Conservation (phyloP, 305 asterid genomes). For the Petunia hybrid region DNA sequence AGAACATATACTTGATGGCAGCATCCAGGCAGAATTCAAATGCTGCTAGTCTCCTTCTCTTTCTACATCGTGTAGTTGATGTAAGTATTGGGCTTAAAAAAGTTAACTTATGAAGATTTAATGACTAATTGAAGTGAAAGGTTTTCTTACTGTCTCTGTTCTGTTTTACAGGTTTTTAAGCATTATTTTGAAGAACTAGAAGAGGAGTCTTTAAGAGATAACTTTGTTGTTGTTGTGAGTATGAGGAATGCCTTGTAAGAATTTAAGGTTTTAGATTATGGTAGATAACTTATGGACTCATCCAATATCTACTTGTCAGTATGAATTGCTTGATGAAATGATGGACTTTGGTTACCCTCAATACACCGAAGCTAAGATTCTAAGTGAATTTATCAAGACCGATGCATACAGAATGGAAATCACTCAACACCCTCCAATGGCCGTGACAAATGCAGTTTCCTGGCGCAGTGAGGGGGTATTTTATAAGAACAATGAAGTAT, state of each 20-base stretch:
- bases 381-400: constrained; percentile 96
- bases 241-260: constrained; percentile 37
- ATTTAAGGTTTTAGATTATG: not conserved
- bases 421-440: constrained; percentile 98
- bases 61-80: constrained; percentile 94
- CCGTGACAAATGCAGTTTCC: constrained; percentile 98
- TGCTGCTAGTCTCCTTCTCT: constrained; percentile 94
- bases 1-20: constrained; percentile 90
- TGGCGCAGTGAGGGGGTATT: constrained; percentile 99
- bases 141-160: not conserved
- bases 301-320: constrained; percentile 45
- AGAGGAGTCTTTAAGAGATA: constrained; percentile 97
- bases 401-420: constrained; percentile 99
- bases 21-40: constrained; percentile 96
- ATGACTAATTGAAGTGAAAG: not conserved
- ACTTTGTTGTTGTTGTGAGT: constrained; percentile 98
- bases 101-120: not conserved
- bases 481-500: constrained; percentile 92
- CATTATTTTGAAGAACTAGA: constrained; percentile 96
- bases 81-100: constrained; percentile 64
- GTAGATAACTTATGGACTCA: not conserved
- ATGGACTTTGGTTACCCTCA: constrained; percentile 99
- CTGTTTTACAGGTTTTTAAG: constrained; percentile 74
- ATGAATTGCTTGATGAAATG: constrained; percentile 95
- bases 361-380: constrained; percentile 96